These are phyloP conservation scores for Sedum album DNA, from an alignment of 164 flowering plant genomes.

Conservation along the genomic window DNA sequence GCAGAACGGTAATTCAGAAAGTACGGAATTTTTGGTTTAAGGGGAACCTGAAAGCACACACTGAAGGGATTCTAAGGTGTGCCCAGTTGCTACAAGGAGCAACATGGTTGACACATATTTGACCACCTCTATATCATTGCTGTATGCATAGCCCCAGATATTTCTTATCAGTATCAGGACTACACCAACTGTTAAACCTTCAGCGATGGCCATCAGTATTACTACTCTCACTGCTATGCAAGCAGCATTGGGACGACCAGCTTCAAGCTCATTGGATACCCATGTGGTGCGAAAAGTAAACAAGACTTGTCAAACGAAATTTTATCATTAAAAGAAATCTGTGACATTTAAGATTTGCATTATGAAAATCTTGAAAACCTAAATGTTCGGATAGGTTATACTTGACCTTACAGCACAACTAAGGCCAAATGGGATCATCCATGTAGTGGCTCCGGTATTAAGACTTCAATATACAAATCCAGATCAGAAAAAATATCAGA, in stretches of 20 bases:
- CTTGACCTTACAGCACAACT: background rate
- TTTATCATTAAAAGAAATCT: background rate
- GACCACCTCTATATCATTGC: conserved; percentile 30
- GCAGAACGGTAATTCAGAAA: conserved; percentile 10
- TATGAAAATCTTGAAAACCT: no score
- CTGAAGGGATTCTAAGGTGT: conserved; percentile 30
- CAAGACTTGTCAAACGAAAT: background rate
- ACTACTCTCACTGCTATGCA: conserved; percentile 28
- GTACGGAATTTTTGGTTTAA: background rate
- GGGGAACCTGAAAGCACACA: background rate
- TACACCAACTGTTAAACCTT: conserved; percentile 17
- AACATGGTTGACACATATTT: conserved; percentile 29
- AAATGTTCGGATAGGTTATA: background rate
- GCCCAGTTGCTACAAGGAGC: conserved; percentile 29
- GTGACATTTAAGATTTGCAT: no score
- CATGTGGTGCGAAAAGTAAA: conserved; percentile 25
- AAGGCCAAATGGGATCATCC: conserved; percentile 4
- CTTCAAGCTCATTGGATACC: conserved; percentile 55
- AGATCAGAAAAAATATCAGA: background rate
- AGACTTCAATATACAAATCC: background rate
- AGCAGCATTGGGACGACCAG: conserved; percentile 31
- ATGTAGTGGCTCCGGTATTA: conserved; percentile 1
- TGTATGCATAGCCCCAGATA: conserved; percentile 37
- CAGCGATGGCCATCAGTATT: conserved; percentile 17
- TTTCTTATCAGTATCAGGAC: conserved; percentile 15